Evolutionary conservation across 352 stramenopile species (phyloP).

Genomic region (Phytophthora litchii): DNA sequence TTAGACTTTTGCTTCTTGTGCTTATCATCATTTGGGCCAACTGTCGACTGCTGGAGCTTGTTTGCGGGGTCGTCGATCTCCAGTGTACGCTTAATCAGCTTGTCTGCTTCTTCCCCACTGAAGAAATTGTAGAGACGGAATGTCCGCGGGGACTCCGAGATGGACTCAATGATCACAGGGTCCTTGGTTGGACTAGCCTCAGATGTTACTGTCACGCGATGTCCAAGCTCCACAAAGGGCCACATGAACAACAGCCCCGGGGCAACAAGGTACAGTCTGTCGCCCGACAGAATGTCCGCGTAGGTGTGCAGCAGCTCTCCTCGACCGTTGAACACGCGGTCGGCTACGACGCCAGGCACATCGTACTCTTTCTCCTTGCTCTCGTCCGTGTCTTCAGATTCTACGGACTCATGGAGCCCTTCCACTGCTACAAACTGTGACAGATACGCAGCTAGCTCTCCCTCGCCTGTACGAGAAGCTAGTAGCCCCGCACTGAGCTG

Average conservation of each 20-base stretch:
- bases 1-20: conserved; percentile 73
- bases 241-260: conserved; percentile 75
- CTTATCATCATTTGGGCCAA: conserved; percentile 60
- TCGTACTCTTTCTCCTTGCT: conserved; percentile 32
- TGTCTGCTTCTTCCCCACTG: conserved; percentile 75
- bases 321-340: conserved; percentile 77
- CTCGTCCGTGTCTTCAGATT: conserved; percentile 9
- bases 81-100: conserved; percentile 78
- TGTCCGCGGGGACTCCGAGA: conserved; percentile 81
- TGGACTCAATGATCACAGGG: conserved; percentile 73
- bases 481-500: conserved; percentile 65
- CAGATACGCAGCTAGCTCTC: conserved; percentile 77
- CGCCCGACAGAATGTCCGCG: conserved; percentile 53
- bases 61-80: conserved; percentile 84
- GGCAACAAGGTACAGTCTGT: conserved; percentile 79
- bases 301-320: conserved; percentile 61
- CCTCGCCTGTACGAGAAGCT: conserved; percentile 44
- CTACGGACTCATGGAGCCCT: conserved; percentile 37
- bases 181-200: conserved; percentile 60
- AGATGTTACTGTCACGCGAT: conserved; percentile 65
- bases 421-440: conserved; percentile 85
- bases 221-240: conserved; percentile 81
- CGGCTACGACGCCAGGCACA: conserved; percentile 46
- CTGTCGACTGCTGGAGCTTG: conserved; percentile 83
- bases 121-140: conserved; percentile 92